These are phyloP conservation scores for Coemansia umbellata DNA, from an alignment of 192 early-diverging fungal species.

Conservation along the genomic window DNA sequence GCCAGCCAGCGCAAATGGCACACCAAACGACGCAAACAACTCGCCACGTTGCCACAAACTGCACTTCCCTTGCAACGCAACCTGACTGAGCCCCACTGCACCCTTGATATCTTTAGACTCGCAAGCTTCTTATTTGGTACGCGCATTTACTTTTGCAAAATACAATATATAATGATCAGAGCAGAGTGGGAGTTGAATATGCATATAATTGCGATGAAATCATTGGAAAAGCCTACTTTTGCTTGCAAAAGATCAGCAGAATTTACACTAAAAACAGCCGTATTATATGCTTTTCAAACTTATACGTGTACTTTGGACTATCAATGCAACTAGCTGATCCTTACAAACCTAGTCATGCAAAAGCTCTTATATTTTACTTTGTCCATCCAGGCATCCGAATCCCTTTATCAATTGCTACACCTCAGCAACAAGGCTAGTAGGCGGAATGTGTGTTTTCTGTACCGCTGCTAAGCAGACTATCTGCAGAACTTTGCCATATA, in stretches of 20 bases:
- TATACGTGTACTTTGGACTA: conserved; percentile 58
- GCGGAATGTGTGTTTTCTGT: no score
- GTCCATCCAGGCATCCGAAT: conserved; percentile 54
- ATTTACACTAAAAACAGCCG: conserved; percentile 48
- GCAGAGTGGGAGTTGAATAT: neutral
- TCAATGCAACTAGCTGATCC: conserved; percentile 54
- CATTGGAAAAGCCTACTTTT: conserved; percentile 3
- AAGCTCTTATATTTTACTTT: conserved; percentile 63
- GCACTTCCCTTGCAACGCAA: no score
- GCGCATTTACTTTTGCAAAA: no score
- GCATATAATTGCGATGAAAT: conserved; percentile 22
- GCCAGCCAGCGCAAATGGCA: no score
- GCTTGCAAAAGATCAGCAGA: conserved; percentile 30
- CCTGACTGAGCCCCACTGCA: no score
- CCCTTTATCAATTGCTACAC: conserved; percentile 51
- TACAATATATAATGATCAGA: no score
- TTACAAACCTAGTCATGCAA: conserved; percentile 54
- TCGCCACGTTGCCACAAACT: no score
- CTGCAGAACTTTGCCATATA: no score
- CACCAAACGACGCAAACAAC: no score
- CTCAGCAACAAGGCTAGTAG: conserved; percentile 57
- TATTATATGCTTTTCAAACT: conserved; percentile 63
- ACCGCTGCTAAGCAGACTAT: no score
- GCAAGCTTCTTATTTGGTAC: no score
- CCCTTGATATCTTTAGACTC: no score